Conservation (phyloP, 495 filamentous ascomycete genomes). For the Lepidopterella palustris region DNA sequence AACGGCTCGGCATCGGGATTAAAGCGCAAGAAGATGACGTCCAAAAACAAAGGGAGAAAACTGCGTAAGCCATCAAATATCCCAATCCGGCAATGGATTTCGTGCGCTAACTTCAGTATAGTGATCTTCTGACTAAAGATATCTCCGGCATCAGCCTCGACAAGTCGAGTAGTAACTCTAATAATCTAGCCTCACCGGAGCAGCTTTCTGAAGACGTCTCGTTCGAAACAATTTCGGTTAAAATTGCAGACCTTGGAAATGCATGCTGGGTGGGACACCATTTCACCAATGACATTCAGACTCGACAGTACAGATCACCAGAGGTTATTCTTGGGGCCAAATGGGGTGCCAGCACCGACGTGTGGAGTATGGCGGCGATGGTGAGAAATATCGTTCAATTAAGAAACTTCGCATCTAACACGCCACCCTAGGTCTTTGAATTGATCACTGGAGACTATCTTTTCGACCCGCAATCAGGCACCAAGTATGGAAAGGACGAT, state of each 20-base stretch:
- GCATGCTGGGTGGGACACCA: slow-evolving; percentile 98
- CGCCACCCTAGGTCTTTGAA: slow-evolving; percentile 70
- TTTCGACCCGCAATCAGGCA: slow-evolving; percentile 97
- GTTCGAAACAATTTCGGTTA: slow-evolving; percentile 86
- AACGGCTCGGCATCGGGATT: slow-evolving; percentile 55
- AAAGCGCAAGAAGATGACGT: slow-evolving; percentile 54
- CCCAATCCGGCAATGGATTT: no score
- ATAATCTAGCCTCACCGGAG: slow-evolving; percentile 41
- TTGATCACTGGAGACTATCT: slow-evolving; percentile 98
- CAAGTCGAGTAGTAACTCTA: slow-evolving; percentile 48
- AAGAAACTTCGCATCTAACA: neutral
- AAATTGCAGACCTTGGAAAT: slow-evolving; percentile 97
- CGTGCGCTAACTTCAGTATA: slow-evolving; percentile 37
- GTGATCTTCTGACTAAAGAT: slow-evolving; percentile 83
- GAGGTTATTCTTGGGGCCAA: slow-evolving; percentile 96
- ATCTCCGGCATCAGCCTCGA: slow-evolving; percentile 93
- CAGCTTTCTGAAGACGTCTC: slow-evolving; percentile 47
- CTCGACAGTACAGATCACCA: slow-evolving; percentile 91
- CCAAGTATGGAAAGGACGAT: slow-evolving; percentile 99
- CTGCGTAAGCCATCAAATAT: slow-evolving; percentile 90
- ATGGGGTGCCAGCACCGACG: slow-evolving; percentile 97
- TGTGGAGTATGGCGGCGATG: slow-evolving; percentile 99
- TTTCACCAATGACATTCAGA: slow-evolving; percentile 99
- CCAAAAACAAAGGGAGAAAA: slow-evolving; percentile 86
- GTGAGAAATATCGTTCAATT: slow-evolving; percentile 43